These are phyloP conservation scores for Hysterangium stoloniferum DNA, from an alignment of 768 basidiomycete species.

Conservation along the genomic window DNA sequence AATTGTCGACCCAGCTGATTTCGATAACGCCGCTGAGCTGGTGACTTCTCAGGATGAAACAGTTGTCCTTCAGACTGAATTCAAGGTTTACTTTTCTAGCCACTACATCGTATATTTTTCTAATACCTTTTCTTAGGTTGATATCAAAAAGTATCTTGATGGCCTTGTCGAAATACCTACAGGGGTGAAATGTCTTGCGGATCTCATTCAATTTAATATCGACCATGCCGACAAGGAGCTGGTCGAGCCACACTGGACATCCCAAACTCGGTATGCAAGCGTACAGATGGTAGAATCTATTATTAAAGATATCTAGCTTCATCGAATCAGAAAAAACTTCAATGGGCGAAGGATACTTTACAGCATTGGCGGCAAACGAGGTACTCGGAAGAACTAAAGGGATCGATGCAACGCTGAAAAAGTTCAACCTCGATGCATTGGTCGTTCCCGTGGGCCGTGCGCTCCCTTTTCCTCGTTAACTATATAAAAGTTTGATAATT, in stretches of 20 bases:
- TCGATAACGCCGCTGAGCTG: slow-evolving; percentile 48
- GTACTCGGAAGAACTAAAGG: slow-evolving; percentile 10
- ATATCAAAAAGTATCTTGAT: slow-evolving; percentile 42
- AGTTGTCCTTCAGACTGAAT: slow-evolving; percentile 45
- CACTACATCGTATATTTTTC: not conserved
- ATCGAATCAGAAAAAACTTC: slow-evolving; percentile 7
- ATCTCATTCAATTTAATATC: slow-evolving; percentile 50
- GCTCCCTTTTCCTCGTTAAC: not conserved
- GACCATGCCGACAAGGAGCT: slow-evolving; percentile 44
- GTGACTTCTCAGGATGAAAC: slow-evolving; percentile 37
- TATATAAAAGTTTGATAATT: not conserved
- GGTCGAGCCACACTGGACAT: slow-evolving; percentile 25
- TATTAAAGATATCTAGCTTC: not conserved
- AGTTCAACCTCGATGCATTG: slow-evolving; percentile 15
- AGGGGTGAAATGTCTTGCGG: slow-evolving; percentile 46
- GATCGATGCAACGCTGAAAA: slow-evolving; percentile 14
- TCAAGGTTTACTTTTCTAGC: slow-evolving; percentile 38
- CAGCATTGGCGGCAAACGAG: slow-evolving; percentile 2
- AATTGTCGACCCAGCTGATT: slow-evolving; percentile 55
- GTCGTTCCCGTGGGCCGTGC: slow-evolving; percentile 11
- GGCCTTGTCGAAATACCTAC: slow-evolving; percentile 44
- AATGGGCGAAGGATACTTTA: slow-evolving; percentile 2
- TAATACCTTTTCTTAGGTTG: slow-evolving; percentile 31
- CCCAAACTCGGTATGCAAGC: slow-evolving; percentile 27
- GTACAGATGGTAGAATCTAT: not conserved